Evolutionary conservation across 345 rosid genomes (phyloP).

Genomic region (Aethionema arabicum): DNA sequence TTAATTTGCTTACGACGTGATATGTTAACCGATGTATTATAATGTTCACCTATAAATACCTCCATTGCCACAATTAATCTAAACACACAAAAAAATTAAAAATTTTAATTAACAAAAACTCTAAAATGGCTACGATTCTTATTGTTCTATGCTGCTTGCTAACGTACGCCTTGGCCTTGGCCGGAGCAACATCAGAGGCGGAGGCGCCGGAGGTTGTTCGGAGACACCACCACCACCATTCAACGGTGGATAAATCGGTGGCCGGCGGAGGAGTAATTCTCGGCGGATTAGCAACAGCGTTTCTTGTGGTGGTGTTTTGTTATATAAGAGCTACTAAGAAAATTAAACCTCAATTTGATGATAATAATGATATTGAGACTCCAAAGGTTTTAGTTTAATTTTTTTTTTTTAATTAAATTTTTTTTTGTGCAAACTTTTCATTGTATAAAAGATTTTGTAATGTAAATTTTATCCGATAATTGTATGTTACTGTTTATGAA

Average conservation of each 20-base stretch:
- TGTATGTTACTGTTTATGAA: no score
- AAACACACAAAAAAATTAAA: not conserved
- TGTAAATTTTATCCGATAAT: no score
- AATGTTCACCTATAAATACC: no score
- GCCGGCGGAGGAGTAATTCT: constrained; percentile 85
- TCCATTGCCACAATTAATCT: constrained; percentile 12
- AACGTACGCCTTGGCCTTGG: constrained; percentile 26
- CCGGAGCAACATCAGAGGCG: constrained; percentile 26
- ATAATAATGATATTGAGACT: constrained; percentile 15
- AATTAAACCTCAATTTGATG: constrained; percentile 35
- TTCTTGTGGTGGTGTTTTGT: constrained; percentile 65
- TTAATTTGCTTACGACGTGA: no score
- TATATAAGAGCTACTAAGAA: constrained; percentile 71
- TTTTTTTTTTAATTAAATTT: not conserved
- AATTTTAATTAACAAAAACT: constrained; percentile 4
- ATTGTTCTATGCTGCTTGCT: constrained; percentile 25
- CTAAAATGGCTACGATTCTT: constrained; percentile 20
- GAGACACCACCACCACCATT: constrained; percentile 41
- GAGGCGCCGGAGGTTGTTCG: constrained; percentile 26
- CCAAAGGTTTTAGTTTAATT: constrained; percentile 34
- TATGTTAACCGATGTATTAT: no score
- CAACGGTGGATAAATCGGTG: constrained; percentile 56
- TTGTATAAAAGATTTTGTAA: not conserved
- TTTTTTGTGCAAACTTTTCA: not conserved
- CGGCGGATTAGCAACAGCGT: constrained; percentile 68